Evolutionary conservation across 2,329 filamentous ascomycete genomes (phyloP).

Genomic region (Nemania bipapillata): DNA sequence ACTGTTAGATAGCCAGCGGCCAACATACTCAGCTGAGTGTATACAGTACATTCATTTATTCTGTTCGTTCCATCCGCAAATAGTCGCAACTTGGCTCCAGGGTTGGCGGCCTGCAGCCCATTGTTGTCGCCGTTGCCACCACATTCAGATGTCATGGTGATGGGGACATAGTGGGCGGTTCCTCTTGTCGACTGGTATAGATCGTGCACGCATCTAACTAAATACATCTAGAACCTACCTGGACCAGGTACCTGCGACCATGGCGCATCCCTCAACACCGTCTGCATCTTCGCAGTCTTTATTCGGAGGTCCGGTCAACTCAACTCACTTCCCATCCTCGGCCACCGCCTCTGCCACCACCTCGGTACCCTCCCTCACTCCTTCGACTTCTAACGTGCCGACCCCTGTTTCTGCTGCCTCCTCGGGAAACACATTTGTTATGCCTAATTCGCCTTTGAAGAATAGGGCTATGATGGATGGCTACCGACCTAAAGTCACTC

Average conservation of each 20-base stretch:
- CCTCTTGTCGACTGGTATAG: slow-evolving; percentile 8
- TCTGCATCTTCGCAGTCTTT: slow-evolving; percentile 44
- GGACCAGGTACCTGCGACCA: slow-evolving; percentile 21
- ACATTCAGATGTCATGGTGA: slow-evolving; percentile 25
- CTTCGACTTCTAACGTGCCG: slow-evolving; percentile 54
- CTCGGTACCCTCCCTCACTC: slow-evolving; percentile 43
- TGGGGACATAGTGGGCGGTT: slow-evolving; percentile 27
- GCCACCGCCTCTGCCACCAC: slow-evolving; percentile 44
- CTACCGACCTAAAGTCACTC: slow-evolving; percentile 85
- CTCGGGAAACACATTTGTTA: slow-evolving; percentile 85
- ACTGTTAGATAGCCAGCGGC: background rate
- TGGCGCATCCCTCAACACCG: slow-evolving; percentile 48
- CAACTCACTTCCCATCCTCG: slow-evolving; percentile 43
- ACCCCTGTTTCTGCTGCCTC: slow-evolving; percentile 64
- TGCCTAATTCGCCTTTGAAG: slow-evolving; percentile 85
- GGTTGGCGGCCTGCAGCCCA: background rate
- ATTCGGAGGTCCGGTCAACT: slow-evolving; percentile 49
- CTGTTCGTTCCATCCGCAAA: background rate
- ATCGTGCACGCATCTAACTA: slow-evolving; percentile 3
- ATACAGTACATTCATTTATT: too few species aligned
- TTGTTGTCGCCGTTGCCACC: slow-evolving; percentile 7
- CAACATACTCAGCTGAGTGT: background rate
- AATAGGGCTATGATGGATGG: slow-evolving; percentile 73
- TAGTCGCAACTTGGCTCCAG: background rate
- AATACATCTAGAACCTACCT: background rate